These are phyloP conservation scores for Massariosphaeria phaeospora DNA, from an alignment of 495 filamentous ascomycete species.

Conservation along the genomic window DNA sequence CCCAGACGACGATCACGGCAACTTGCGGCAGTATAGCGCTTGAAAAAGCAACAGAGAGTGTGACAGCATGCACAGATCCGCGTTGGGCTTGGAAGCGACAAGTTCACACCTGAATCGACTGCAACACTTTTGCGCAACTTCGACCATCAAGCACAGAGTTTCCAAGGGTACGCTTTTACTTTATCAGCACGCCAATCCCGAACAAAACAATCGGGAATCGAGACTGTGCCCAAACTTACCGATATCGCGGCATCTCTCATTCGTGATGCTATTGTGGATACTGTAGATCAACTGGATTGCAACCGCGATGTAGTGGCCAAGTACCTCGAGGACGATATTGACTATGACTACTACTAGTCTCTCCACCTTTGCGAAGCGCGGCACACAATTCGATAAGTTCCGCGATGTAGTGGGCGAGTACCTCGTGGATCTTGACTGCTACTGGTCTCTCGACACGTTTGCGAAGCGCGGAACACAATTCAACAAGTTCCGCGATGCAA, in stretches of 20 bases:
- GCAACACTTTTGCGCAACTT: slow-evolving; percentile 85
- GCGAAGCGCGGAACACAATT: slow-evolving; percentile 88
- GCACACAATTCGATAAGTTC: slow-evolving; percentile 83
- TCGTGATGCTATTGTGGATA: slow-evolving; percentile 82
- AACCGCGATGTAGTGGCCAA: slow-evolving; percentile 84
- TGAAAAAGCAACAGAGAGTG: too few relatives aligned
- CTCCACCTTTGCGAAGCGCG: slow-evolving; percentile 86
- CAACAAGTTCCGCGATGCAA: slow-evolving; percentile 75
- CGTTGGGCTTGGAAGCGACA: slow-evolving; percentile 99
- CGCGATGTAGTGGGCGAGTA: slow-evolving; percentile 78
- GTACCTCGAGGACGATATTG: slow-evolving; percentile 83
- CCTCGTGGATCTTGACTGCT: slow-evolving; percentile 88
- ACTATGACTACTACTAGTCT: slow-evolving; percentile 91
- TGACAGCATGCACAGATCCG: too few relatives aligned
- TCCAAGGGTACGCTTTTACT: slow-evolving; percentile 94
- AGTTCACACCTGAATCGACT: slow-evolving; percentile 98
- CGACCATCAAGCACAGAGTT: slow-evolving; percentile 71
- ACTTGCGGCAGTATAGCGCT: too few relatives aligned
- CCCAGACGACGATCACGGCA: too few relatives aligned
- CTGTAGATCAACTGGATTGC: slow-evolving; percentile 88
- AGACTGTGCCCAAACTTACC: slow-evolving; percentile 76
- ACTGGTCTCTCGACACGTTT: slow-evolving; percentile 84
- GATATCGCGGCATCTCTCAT: slow-evolving; percentile 75
- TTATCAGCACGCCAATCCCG: too few relatives aligned
- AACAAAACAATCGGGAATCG: too few relatives aligned